A percentile compares a stretch with the other conserved stretches of the same genome.
phyloP scores from a whole-genome alignment of 352 stramenopile species.

The Pythium volutum region DNA sequence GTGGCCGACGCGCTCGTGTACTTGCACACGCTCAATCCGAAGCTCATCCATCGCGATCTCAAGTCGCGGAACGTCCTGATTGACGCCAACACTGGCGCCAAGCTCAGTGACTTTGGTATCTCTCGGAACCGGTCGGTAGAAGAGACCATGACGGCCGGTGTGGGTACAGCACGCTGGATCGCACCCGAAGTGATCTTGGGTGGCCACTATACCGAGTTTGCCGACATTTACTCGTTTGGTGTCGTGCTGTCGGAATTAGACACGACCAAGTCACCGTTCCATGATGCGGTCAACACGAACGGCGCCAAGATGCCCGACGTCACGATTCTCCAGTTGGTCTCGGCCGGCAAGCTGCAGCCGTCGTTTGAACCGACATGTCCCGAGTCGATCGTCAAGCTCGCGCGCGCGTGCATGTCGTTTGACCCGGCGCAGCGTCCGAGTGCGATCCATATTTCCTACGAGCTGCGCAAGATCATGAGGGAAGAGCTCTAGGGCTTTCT shows the following conservation, averaged over 20 bases:
- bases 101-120: slow-evolving; percentile 23
- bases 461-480: slow-evolving; percentile 76
- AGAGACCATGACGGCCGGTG: slow-evolving; percentile 18
- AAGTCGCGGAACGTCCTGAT: slow-evolving; percentile 23
- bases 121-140: neutral
- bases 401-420: slow-evolving; percentile 58
- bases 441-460: slow-evolving; percentile 76
- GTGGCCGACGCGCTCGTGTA: slow-evolving; percentile 26
- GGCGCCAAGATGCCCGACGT: slow-evolving; percentile 55
- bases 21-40: slow-evolving; percentile 22
- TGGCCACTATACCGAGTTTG: slow-evolving; percentile 4
- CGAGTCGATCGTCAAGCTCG: slow-evolving; percentile 52
- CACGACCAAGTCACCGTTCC: slow-evolving; percentile 58
- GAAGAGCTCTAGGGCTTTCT: slow-evolving; percentile 49
- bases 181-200: slow-evolving; percentile 19
- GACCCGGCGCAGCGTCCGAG: slow-evolving; percentile 61
- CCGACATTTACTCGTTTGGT: slow-evolving; percentile 21
- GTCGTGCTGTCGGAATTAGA: slow-evolving; percentile 32
- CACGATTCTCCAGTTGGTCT: slow-evolving; percentile 63
- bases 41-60: slow-evolving; percentile 21
- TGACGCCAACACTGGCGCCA: slow-evolving; percentile 6
- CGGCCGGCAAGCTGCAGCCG: slow-evolving; percentile 55
- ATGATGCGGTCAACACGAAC: slow-evolving; percentile 39
- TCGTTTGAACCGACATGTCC: slow-evolving; percentile 50
- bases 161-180: slow-evolving; percentile 19